Evolutionary conservation across 306 rosid genomes (phyloP).

Genomic region (Begonia loranthoides): DNA sequence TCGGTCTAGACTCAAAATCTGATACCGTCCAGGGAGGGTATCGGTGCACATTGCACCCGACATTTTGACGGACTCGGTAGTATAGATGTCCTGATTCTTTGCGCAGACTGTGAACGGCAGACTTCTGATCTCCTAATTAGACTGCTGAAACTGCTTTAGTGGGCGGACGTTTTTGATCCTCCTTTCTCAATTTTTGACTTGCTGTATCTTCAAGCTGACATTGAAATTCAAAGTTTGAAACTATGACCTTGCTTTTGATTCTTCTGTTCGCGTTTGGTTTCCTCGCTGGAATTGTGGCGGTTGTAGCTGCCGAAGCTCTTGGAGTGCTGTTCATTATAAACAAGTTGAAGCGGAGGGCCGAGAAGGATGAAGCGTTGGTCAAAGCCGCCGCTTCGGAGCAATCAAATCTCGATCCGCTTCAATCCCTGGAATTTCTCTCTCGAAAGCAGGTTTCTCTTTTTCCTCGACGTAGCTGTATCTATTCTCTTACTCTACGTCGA

Average conservation of each 20-base stretch:
- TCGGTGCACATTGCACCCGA: too few relatives aligned
- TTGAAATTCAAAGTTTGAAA: neutral
- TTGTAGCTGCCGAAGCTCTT: slow-evolving; percentile 44
- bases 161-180: too few relatives aligned
- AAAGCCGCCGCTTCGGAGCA: slow-evolving; percentile 1
- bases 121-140: too few relatives aligned
- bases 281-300: slow-evolving; percentile 41
- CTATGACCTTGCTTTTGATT: slow-evolving; percentile 17
- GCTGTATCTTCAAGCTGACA: too few relatives aligned
- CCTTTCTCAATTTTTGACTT: too few relatives aligned
- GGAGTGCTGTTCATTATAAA: slow-evolving; percentile 28
- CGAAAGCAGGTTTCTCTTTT: slow-evolving; percentile 45
- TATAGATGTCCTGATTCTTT: too few relatives aligned
- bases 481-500: neutral
- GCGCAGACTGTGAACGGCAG: too few relatives aligned
- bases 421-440: slow-evolving; percentile 30
- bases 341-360: slow-evolving; percentile 29
- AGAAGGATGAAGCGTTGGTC: slow-evolving; percentile 15
- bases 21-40: too few relatives aligned
- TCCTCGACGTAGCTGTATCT: neutral
- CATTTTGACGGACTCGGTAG: too few relatives aligned
- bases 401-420: slow-evolving; percentile 27
- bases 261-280: slow-evolving; percentile 45
- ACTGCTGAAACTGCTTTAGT: too few relatives aligned
- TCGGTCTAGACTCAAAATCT: too few relatives aligned